phyloP scores from a whole-genome alignment of 75 land plant genomes.

The Picea glauca region DNA sequence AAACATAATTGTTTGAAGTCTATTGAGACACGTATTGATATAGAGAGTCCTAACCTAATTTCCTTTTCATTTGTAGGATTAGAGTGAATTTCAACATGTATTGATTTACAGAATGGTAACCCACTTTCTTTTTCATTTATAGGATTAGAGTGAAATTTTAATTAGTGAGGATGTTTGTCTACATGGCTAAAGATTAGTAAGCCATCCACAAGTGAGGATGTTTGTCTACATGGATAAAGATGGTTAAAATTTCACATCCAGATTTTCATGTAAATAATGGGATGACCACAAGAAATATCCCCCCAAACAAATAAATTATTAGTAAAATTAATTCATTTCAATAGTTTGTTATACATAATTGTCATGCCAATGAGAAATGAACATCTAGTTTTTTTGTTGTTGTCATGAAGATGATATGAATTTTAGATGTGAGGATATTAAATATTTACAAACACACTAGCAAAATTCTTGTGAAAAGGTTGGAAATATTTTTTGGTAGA shows the following conservation, averaged over 20 bases:
- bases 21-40: no score
- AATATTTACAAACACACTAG: constrained; percentile 52
- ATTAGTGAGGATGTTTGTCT: no score
- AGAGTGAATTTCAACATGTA: no score
- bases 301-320: neutral
- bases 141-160: no score
- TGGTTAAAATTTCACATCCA: constrained; percentile 11
- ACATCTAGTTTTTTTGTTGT: constrained; percentile 43
- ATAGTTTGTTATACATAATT: constrained; percentile 45
- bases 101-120: no score
- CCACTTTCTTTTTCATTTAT: no score
- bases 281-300: constrained; percentile 1
- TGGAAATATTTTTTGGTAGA: neutral
- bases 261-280: constrained; percentile 29
- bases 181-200: no score
- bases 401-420: constrained; percentile 40
- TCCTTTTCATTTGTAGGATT: no score
- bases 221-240: no score
- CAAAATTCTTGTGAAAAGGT: constrained; percentile 27
- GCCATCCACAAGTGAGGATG: no score
- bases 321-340: constrained; percentile 44
- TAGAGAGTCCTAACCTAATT: no score
- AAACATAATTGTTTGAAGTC: no score
- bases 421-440: constrained; percentile 38
- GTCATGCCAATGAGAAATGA: constrained; percentile 37